Base-by-base conservation (phyloP, 2,329 filamentous ascomycete genomes). In the Diatrype stigma region DNA sequence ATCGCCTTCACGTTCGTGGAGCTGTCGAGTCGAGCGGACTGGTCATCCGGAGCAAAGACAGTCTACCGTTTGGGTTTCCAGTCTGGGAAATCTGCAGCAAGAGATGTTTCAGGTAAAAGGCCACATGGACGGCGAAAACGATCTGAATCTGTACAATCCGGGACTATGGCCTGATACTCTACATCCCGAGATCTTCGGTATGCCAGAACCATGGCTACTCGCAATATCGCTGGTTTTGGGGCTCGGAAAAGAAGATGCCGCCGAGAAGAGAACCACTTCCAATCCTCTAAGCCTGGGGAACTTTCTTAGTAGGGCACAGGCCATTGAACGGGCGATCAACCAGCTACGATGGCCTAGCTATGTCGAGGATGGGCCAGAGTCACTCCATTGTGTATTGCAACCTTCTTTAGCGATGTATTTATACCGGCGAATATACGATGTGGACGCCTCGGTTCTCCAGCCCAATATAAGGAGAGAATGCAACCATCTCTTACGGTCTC, bases 121-220 rank as follows among this genome's bases (percentile, higher is more conserved):
- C n/a, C 61, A 62, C 42, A 61, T 67, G 22, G 62, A 65, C 51
- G 70, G 68, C 2, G 69, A 73, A 47, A 72, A 73, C 52, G 71
- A 72, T 1, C 26, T 30, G 26, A 5, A 30, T 30, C 26, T 30
- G 6, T 5, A 30, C 5, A 5, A 10, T 30, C 68, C 69, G 1
- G 70, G 70, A 2, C 51, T 62, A 2, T 73, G 65, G 60, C 56
- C 65, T 2, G 60, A 61, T 1, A 72, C 70, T 1, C 61, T 73
- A 6, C 73, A 73, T 42, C 70, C 70, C 0, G 67, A 73, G 48
- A 71, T 73, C 22, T 73, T 70, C 47, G 70, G 70, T 1, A 58
- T 73, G 14, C 70, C 69, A 0, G 70, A 73, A 49, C 49, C 60
- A 1, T 67, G 62, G 46, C 26, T 73, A 2, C 55, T 65, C 16